These are phyloP conservation scores for Penicillium janthinellum DNA, from an alignment of 2,329 filamentous ascomycete genomes.

Conservation along the genomic window DNA sequence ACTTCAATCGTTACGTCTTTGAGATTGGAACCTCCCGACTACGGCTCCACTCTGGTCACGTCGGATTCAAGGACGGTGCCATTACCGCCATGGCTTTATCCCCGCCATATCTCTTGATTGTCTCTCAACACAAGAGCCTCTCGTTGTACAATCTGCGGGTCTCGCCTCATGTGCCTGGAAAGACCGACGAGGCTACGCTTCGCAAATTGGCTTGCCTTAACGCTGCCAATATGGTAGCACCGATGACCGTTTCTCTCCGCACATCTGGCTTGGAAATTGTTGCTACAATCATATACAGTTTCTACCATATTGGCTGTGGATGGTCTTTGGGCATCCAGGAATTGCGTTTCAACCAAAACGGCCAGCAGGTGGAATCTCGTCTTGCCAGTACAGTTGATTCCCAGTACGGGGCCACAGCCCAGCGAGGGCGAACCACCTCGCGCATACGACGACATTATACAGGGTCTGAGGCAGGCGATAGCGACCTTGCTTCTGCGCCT, in stretches of 20 bases:
- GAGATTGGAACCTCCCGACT: constrained; percentile 51
- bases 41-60: constrained; percentile 58
- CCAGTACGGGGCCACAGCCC: constrained; percentile 34
- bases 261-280: constrained; percentile 64
- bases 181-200: constrained; percentile 26
- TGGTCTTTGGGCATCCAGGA: constrained; percentile 95
- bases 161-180: constrained; percentile 5
- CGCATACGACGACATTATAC: constrained; percentile 13
- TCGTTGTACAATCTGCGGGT: constrained; percentile 70
- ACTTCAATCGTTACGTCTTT: constrained; percentile 70
- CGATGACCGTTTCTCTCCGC: constrained; percentile 82
- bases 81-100: constrained; percentile 71
- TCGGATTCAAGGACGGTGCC: constrained; percentile 63
- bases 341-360: constrained; percentile 63
- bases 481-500: constrained; percentile 16
- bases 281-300: constrained; percentile 85
- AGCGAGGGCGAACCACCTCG: constrained; percentile 12
- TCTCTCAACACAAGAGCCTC: constrained; percentile 72
- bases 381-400: constrained; percentile 45
- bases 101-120: constrained; percentile 75
- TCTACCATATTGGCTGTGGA: constrained; percentile 72
- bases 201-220: constrained; percentile 74
- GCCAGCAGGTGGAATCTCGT: constrained; percentile 44
- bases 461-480: constrained; percentile 26
- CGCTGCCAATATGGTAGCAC: constrained; percentile 76